Evolutionary conservation across 352 stramenopile species (phyloP), one percentile per base, ranked within the genome.

Genomic region (Peronospora destructor): DNA sequence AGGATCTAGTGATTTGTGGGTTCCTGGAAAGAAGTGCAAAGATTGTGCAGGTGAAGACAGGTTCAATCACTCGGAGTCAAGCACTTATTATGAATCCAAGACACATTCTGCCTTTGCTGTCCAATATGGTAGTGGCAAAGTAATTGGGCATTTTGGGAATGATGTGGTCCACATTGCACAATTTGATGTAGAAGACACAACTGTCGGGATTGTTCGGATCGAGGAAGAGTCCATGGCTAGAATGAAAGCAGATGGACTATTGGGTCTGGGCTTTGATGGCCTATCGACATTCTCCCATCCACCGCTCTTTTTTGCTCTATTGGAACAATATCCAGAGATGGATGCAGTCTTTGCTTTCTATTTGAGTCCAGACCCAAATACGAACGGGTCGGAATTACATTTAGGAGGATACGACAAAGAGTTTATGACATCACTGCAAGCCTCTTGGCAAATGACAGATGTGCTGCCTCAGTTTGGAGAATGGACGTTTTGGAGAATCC

Each of bases 321-420:
- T 88, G 29, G 48, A 78, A 51, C 80, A 91, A 45, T 73, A 87
- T 37, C 65, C 73, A 0, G 44, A 69, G 9, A 30, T 91, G 29
- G 68, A 87, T 48, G 74, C 84, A 1, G 77, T 97, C 6, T 98
- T 99, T 70, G 86, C 94, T 12, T 98, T 99, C 65, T 98, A 97
- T 56, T 64, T 99, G 46, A 96, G 85, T 29, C 85, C 95, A 36
- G 77, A 98, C 26, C 66, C 72, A 4, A 88, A 88, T 53, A 67
- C 68, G 6, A 73, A 73, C 28, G 80, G 80, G n/a, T 91, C 80
- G 34, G 59, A 85, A 45, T 56, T 91, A 25, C 75, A 89, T 42
- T 45, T 91, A 12, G 80, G 80, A 21, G 80, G 80, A 39, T 87
- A 73, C 39, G 80, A 91, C 41, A 40, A 68, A 10, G 54, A 58